A percentile compares a stretch with the other conserved stretches of the same genome.
These are phyloP conservation scores for Dipteronia dyeriana DNA, from an alignment of 345 rosid genomes.

Conservation along the genomic window DNA sequence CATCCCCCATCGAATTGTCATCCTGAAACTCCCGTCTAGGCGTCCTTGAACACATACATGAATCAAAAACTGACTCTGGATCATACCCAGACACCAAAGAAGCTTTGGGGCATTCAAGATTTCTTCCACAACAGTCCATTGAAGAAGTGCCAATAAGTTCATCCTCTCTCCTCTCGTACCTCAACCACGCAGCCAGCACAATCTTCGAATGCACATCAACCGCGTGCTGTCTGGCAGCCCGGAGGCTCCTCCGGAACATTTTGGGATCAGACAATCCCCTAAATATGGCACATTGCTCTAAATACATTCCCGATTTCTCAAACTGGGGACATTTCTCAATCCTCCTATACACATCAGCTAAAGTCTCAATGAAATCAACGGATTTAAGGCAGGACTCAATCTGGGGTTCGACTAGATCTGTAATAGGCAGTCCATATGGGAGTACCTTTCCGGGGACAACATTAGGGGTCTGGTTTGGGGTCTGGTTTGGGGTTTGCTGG, in stretches of 20 bases:
- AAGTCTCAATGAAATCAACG: slow-evolving; percentile 61
- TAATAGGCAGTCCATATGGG: slow-evolving; percentile 68
- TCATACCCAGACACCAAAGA: slow-evolving; percentile 67
- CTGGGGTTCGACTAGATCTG: slow-evolving; percentile 75
- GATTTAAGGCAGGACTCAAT: slow-evolving; percentile 69
- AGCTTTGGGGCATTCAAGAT: slow-evolving; percentile 85
- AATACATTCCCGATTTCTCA: slow-evolving; percentile 57
- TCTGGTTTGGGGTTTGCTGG: slow-evolving; percentile 29
- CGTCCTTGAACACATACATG: slow-evolving; percentile 57
- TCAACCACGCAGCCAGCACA: slow-evolving; percentile 84
- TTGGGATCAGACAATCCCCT: slow-evolving; percentile 73
- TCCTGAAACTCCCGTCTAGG: slow-evolving; percentile 34
- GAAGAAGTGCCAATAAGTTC: slow-evolving; percentile 71
- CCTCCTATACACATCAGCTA: slow-evolving; percentile 63
- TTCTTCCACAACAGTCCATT: slow-evolving; percentile 86
- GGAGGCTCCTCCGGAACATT: slow-evolving; percentile 75
- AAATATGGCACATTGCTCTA: slow-evolving; percentile 77
- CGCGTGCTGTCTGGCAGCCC: slow-evolving; percentile 71
- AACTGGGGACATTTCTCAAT: slow-evolving; percentile 48
- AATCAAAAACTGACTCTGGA: slow-evolving; percentile 68
- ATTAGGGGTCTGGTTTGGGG: slow-evolving; percentile 29
- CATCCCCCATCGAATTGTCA: slow-evolving; percentile 29
- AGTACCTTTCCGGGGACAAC: slow-evolving; percentile 51
- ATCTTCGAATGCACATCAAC: slow-evolving; percentile 78
- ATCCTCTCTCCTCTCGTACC: slow-evolving; percentile 94